Conservation (phyloP, 164 flowering plant species). For the Chimonanthus praecox region DNA sequence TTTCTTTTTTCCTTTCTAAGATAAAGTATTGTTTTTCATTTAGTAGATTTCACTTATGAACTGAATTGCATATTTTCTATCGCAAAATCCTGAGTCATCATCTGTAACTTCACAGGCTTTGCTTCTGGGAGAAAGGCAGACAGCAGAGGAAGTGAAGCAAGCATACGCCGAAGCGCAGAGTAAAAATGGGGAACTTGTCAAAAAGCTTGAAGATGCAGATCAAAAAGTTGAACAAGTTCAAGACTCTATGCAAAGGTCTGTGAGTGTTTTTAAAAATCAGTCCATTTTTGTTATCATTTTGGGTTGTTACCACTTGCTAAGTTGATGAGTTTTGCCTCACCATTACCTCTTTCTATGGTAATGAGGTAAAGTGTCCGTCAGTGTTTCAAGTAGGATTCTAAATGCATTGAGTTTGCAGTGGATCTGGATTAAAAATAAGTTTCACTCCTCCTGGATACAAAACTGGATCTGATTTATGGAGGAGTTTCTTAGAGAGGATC, state of each 20-base stretch:
- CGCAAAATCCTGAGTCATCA: neutral
- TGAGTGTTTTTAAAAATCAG: neutral
- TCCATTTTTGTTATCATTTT: no score
- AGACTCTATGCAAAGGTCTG: conserved; percentile 86
- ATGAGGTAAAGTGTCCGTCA: no score
- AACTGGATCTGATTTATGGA: no score
- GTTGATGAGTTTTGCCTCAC: no score
- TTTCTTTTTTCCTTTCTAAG: no score
- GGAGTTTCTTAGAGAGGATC: no score
- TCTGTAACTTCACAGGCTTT: conserved; percentile 38
- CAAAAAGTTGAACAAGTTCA: conserved; percentile 68
- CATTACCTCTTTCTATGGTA: no score
- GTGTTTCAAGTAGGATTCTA: no score
- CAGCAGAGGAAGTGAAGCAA: conserved; percentile 55
- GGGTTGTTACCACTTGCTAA: no score
- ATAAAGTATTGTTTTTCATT: neutral
- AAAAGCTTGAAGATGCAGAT: conserved; percentile 67
- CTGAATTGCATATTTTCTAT: neutral
- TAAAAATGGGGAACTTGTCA: conserved; percentile 48
- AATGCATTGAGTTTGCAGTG: no score
- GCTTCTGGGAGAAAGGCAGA: conserved; percentile 48
- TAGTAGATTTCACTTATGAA: neutral
- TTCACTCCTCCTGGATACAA: no score
- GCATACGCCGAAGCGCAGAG: conserved; percentile 46
- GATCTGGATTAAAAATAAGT: no score